Conservation (phyloP, 1,284 basidiomycete species). For the Cryptococcus deneoformans region DNA sequence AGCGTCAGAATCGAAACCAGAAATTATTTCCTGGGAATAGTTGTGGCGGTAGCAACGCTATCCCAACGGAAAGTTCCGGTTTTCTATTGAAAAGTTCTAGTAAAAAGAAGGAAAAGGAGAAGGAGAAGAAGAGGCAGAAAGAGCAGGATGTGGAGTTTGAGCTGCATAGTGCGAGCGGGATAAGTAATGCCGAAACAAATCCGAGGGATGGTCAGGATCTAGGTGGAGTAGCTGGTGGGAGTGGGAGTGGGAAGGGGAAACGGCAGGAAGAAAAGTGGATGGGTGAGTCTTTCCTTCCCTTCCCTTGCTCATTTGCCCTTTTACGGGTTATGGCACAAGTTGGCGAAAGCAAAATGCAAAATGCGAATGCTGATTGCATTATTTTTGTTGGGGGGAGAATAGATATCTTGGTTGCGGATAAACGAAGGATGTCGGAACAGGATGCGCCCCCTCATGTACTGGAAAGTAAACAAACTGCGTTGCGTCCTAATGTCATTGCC, state of each 20-base stretch:
- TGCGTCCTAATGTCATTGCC: no score
- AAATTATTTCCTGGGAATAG: no score
- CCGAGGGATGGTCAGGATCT: not conserved
- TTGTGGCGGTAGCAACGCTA: no score
- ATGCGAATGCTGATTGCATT: no score
- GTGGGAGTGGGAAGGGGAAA: not conserved
- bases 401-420: slow-evolving; percentile 74
- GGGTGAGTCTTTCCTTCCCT: slow-evolving; percentile 24
- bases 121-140: slow-evolving; percentile 41
- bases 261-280: slow-evolving; percentile 51
- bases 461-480: no score
- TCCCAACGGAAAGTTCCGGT: no score
- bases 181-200: slow-evolving; percentile 31
- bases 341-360: no score
- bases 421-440: slow-evolving; percentile 60
- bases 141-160: slow-evolving; percentile 46
- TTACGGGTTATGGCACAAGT: no score
- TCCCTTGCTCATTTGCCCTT: no score
- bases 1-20: no score
- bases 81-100: no score
- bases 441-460: slow-evolving; percentile 44
- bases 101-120: slow-evolving; percentile 15
- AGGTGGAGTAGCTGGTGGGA: no score
- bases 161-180: slow-evolving; percentile 37
- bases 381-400: slow-evolving; percentile 43